Base-by-base conservation (phyloP, 2,329 filamentous ascomycete species). In the Ophiocordyceps camponoti-rufipedis region DNA sequence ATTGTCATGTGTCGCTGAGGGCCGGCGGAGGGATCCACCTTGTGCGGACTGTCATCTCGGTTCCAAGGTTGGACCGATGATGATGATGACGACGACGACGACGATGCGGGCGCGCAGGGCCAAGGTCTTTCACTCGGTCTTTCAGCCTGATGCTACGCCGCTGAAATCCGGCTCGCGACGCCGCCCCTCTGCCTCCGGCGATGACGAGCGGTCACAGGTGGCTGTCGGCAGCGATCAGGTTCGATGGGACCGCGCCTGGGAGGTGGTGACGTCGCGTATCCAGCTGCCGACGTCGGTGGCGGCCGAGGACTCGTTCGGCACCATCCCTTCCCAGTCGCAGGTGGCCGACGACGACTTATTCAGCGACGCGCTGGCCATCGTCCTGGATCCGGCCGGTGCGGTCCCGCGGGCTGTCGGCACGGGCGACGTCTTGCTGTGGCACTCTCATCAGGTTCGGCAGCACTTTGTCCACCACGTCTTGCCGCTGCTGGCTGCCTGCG, bases 191-290 rank as follows among this genome's bases (percentile, higher is more conserved):
- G 19, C 14, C 23, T 6, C 23, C 19, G 12, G 5, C 4, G 14
- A 35, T 10, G 33, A 54, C 42, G 47, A 48, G 46, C 50, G 48
- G 45, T 50, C 52, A 47, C 53, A 54, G 28, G 52, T 56, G n/a
- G n/a, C n/a, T n/a, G n/a, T n/a, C n/a, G n/a, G n/a, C 32, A 60
- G 63, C 48, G 68, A 77, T 50, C 76, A 79, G 58, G 64, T 69
- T 45, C 67, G 66, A 50, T 78, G 71, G 67, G 74, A 80, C 54
- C 64, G 71, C 49, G 74, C 76, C 47, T 81, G 78, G 78, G 72
- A 77, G 54, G 61, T 66, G 28, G 75, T 80, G 48, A 80, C 75
- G 14, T 66, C 71, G 29, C 65, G 64, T 32, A 71, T 81, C 42
- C 66, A 68, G 42, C 63, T 81, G 19, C 72, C 75, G 9, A 58